These are phyloP conservation scores for Immersiporthe knoxdaviesiana DNA, from an alignment of 2,329 filamentous ascomycete species.

Conservation along the genomic window DNA sequence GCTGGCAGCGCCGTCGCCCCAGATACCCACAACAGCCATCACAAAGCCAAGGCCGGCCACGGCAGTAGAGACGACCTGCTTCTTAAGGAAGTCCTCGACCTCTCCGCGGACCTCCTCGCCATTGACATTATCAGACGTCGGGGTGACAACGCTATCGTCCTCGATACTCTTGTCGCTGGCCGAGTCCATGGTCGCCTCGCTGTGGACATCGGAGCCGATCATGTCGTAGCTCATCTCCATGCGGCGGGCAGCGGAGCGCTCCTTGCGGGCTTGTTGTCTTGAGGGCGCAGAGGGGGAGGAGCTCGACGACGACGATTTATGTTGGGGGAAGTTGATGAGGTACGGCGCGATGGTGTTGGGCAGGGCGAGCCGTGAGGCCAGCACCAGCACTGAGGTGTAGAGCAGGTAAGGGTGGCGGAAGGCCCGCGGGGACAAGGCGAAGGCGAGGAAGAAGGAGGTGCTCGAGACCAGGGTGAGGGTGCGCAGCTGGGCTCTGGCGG, in stretches of 20 bases:
- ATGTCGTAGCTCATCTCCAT: slow-evolving; percentile 77
- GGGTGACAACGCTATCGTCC: slow-evolving; percentile 44
- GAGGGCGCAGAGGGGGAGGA: slow-evolving; percentile 23
- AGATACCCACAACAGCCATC: slow-evolving; percentile 67
- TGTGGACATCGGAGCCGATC: slow-evolving; percentile 55
- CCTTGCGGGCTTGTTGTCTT: slow-evolving; percentile 28
- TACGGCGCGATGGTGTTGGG: slow-evolving; percentile 53
- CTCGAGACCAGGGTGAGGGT: slow-evolving; percentile 70
- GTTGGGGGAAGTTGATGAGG: slow-evolving; percentile 38
- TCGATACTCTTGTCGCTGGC: slow-evolving; percentile 53
- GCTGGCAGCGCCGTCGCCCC: slow-evolving; percentile 36
- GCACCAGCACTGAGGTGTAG: slow-evolving; percentile 75
- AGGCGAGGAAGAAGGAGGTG: slow-evolving; percentile 76
- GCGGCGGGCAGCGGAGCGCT: slow-evolving; percentile 41
- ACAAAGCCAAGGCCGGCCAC: slow-evolving; percentile 61
- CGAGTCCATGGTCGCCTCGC: slow-evolving; percentile 45
- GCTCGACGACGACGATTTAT: slow-evolving; percentile 16
- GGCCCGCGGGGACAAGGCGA: slow-evolving; percentile 72
- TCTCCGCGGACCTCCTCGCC: slow-evolving; percentile 64
- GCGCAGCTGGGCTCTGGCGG: slow-evolving; percentile 67
- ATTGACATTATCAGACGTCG: slow-evolving; percentile 53
- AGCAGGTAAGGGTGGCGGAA: slow-evolving; percentile 86
- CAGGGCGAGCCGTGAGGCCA: slow-evolving; percentile 60
- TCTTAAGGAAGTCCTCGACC: slow-evolving; percentile 59
- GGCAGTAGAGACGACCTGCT: slow-evolving; percentile 57